A percentile compares a stretch with the other conserved stretches of the same genome.
Conservation (phyloP, 2,329 filamentous ascomycete genomes). For the Exophiala mesophila region DNA sequence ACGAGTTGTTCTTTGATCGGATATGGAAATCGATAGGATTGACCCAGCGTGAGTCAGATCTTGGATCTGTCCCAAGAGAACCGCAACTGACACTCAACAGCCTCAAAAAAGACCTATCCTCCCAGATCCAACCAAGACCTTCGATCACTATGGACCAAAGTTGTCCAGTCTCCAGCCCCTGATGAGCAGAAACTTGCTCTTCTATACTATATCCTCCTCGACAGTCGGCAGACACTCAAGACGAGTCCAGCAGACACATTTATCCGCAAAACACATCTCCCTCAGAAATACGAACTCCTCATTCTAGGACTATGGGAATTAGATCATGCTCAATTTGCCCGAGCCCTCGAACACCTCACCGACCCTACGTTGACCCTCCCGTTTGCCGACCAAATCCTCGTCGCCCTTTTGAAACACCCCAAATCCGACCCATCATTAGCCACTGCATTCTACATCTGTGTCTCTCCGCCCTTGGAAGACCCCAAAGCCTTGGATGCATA, state of each 20-base stretch:
- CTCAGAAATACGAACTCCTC: constrained; percentile 71
- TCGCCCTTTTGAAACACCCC: constrained; percentile 56
- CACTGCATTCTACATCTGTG: constrained; percentile 72
- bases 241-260: constrained; percentile 55
- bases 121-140: constrained; percentile 65
- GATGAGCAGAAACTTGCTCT: constrained; percentile 76
- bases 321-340: constrained; percentile 53
- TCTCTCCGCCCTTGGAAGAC: constrained; percentile 66
- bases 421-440: constrained; percentile 60
- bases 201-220: constrained; percentile 77
- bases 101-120: constrained; percentile 64
- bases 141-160: constrained; percentile 63
- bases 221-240: constrained; percentile 52
- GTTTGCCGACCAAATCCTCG: constrained; percentile 77
- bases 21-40: constrained; percentile 67
- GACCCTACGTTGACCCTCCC: constrained; percentile 70
- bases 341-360: constrained; percentile 69
- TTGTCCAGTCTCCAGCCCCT: constrained; percentile 60
- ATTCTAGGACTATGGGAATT: constrained; percentile 79
- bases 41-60: constrained; percentile 53
- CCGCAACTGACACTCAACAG: constrained; percentile 3
- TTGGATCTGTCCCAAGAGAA: constrained; percentile 8
- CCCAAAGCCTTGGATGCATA: constrained; percentile 60
- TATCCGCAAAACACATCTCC: constrained; percentile 59
- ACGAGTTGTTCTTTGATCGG: constrained; percentile 73